Evolutionary conservation across 2,329 filamentous ascomycete genomes (phyloP), one percentile per base, ranked within the genome.

Genomic region (Parafenestella ontariensis): DNA sequence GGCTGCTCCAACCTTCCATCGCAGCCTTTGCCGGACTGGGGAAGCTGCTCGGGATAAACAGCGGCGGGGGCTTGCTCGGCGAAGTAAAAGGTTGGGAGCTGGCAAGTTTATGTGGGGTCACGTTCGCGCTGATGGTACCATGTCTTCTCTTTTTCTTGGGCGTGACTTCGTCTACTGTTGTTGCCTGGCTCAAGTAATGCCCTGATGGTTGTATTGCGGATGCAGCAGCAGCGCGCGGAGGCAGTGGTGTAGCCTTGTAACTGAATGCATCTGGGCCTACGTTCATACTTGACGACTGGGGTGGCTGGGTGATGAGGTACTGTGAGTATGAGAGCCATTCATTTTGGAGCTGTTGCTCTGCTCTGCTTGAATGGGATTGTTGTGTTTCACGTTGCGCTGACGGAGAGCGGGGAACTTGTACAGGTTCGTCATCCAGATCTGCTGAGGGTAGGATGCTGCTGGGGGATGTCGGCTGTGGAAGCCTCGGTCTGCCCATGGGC

Each of bases 21-120:
- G 48, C 51, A 1, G 52, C 44, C 33, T 58, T 65, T 2, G 63
- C 56, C 1, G 70, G 71, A 40, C 69, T 75, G 0, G 70, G 71
- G 37, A 72, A 72, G 53, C 71, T 74, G 5, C 64, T 69, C 2
- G 72, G 72, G 42, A 75, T 74, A 21, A 73, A 60, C 5, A 74
- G 49, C 3, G 70, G 60, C 6, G 71, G 70, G 3, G 70, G 71
- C 37, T 62, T 64, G 5, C 53, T 54, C 8, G 71, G 68, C 2
- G 68, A 69, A 11, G 64, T 43, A 17, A 58, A 47, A 9, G 56
- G 54, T 24, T 64, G 63, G 4, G 65, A 68, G 39, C 54, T 64
- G 1, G 58, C 58, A 3, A 56, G 52, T 17, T 61, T 62, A 5
- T 64, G 62, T 0, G 71, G 70, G 3, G 70, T 71, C 1, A 61